Percentiles rank a stretch among this genome's conserved stretches.
These are phyloP conservation scores for Trichocomaceae sp. DNA, from an alignment of 2,329 filamentous ascomycete species.

Conservation along the genomic window DNA sequence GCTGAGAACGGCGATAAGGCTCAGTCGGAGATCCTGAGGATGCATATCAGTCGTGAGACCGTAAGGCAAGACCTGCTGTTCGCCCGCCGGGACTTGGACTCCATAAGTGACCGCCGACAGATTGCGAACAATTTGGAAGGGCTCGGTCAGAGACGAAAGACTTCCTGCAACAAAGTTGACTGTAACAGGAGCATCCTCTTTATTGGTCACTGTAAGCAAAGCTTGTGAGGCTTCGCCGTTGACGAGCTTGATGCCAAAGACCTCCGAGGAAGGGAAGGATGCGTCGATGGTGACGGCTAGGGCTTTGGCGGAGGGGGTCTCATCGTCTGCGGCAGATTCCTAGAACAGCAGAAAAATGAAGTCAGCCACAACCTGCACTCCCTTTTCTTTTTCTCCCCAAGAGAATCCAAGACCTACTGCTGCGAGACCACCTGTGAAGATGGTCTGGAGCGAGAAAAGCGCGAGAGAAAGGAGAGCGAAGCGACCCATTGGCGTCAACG, in stretches of 20 bases:
- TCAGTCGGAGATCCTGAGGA: conserved; percentile 77
- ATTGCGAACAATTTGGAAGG: conserved; percentile 67
- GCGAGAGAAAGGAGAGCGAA: conserved; percentile 66
- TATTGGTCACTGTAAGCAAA: conserved; percentile 74
- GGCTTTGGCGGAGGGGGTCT: conserved; percentile 55
- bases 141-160: conserved; percentile 56
- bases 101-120: conserved; percentile 71
- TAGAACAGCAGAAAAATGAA: conserved; percentile 21
- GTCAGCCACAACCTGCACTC: conserved; percentile 10
- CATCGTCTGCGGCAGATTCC: conserved; percentile 58
- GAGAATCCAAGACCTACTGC: conserved; percentile 50
- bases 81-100: conserved; percentile 65
- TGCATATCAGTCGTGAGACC: conserved; percentile 85
- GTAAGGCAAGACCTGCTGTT: conserved; percentile 71
- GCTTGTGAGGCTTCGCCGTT: conserved; percentile 84
- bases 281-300: conserved; percentile 51
- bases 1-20: conserved; percentile 67
- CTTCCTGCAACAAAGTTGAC: conserved; percentile 71
- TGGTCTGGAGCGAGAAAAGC: conserved; percentile 62
- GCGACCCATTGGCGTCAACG: conserved; percentile 60
- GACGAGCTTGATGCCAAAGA: conserved; percentile 92
- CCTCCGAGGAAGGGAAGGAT: conserved; percentile 61
- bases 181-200: conserved; percentile 67
- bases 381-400: conserved; percentile 12
- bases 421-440: conserved; percentile 57